Conservation (phyloP, 768 basidiomycete species). For the Phaeotremella skinneri region DNA sequence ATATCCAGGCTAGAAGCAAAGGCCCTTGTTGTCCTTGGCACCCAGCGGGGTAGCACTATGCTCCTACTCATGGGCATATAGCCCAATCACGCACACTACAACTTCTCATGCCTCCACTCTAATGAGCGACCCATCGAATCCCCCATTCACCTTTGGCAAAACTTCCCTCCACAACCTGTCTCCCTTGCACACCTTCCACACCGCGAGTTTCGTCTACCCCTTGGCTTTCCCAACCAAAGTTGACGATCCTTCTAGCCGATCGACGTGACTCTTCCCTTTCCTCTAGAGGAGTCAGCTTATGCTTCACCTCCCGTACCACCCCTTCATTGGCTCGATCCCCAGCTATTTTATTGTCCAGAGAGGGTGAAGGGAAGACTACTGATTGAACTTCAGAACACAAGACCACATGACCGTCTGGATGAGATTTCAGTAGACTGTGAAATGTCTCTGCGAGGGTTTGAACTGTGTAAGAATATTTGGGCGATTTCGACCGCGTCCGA, state of each 20-base stretch:
- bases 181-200: conserved; percentile 34
- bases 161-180: conserved; percentile 33
- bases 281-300: conserved; percentile 3
- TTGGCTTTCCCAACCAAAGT: conserved; percentile 29
- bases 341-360: neutral
- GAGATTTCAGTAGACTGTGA: conserved; percentile 8
- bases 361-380: conserved; percentile 10
- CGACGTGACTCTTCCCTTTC: conserved; percentile 30
- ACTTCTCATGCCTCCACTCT: neutral
- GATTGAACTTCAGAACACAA: conserved; percentile 17
- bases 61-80: neutral
- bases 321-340: neutral
- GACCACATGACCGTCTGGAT: neutral
- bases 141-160: conserved; percentile 43
- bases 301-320: neutral
- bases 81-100: neutral
- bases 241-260: conserved; percentile 27
- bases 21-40: neutral
- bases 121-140: conserved; percentile 21
- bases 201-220: conserved; percentile 22
- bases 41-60: too few relatives aligned
- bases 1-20: neutral
- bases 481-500: conserved; percentile 17
- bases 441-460: conserved; percentile 5
- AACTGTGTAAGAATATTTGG: neutral